Evolutionary conservation across 768 basidiomycete genomes (phyloP).

Genomic region (Macrolepiota fuliginosa): DNA sequence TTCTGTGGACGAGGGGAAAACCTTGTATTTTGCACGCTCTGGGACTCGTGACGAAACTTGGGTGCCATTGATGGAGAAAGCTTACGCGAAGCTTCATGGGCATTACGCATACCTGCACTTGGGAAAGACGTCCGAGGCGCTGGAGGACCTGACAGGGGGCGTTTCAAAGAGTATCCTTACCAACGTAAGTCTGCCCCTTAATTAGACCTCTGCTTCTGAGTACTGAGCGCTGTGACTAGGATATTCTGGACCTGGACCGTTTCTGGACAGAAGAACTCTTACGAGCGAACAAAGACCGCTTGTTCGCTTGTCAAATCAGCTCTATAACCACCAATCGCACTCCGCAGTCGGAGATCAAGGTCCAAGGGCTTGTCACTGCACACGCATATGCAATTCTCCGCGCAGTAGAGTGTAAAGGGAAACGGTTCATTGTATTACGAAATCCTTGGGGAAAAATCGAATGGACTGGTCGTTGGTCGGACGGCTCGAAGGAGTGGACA

Average conservation of each 20-base stretch:
- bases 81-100: slow-evolving; percentile 55
- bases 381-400: slow-evolving; percentile 48
- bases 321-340: slow-evolving; percentile 27
- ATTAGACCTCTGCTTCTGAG: background rate
- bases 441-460: slow-evolving; percentile 49
- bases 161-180: slow-evolving; percentile 23
- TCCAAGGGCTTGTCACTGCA: slow-evolving; percentile 37
- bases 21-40: slow-evolving; percentile 48
- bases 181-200: slow-evolving; percentile 17
- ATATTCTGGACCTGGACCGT: slow-evolving; percentile 46
- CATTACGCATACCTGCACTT: slow-evolving; percentile 33
- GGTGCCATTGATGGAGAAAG: slow-evolving; percentile 56
- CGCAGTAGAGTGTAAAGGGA: slow-evolving; percentile 39
- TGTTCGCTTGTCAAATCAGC: slow-evolving; percentile 48
- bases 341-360: slow-evolving; percentile 20
- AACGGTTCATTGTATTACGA: slow-evolving; percentile 42
- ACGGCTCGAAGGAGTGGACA: slow-evolving; percentile 50
- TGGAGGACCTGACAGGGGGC: slow-evolving; percentile 54
- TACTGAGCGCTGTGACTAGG: slow-evolving; percentile 23
- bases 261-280: slow-evolving; percentile 51
- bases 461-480: slow-evolving; percentile 47
- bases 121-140: slow-evolving; percentile 42
- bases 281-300: slow-evolving; percentile 42
- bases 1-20: slow-evolving; percentile 42
- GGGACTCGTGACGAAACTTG: slow-evolving; percentile 48